phyloP scores from a whole-genome alignment of 2,329 filamentous ascomycete genomes.

The Apiospora marii region DNA sequence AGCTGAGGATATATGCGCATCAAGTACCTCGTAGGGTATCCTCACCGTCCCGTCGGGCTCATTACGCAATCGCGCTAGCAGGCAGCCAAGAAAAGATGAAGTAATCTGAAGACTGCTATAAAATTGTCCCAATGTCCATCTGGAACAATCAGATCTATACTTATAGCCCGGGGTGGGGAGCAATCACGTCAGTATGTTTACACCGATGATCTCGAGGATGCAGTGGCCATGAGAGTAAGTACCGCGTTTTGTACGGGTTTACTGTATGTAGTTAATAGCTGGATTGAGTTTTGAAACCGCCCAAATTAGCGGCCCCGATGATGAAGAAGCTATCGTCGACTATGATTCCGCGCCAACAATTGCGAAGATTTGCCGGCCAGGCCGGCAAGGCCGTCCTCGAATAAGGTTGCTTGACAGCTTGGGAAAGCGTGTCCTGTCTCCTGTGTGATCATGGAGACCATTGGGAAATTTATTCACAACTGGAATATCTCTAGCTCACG shows the following conservation, averaged over 20 bases:
- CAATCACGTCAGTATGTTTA: neutral
- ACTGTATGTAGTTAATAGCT: slow-evolving; percentile 8
- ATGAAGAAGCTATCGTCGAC: slow-evolving; percentile 1
- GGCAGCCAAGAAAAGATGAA: neutral
- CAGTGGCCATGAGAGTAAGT: neutral
- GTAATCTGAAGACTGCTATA: neutral
- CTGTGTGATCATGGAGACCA: neutral
- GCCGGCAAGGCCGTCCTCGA: too few species aligned
- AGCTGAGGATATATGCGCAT: slow-evolving; percentile 13
- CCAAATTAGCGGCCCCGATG: slow-evolving; percentile 2
- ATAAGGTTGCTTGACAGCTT: neutral
- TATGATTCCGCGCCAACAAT: neutral
- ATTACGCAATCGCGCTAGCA: slow-evolving; percentile 1
- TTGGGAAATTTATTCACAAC: slow-evolving; percentile 7
- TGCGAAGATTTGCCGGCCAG: neutral
- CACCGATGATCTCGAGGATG: neutral
- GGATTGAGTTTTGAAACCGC: slow-evolving; percentile 9
- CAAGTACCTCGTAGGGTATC: neutral
- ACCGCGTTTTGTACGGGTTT: neutral
- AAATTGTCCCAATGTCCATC: neutral
- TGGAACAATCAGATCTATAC: neutral
- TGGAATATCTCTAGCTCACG: neutral
- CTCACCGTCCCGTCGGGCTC: neutral
- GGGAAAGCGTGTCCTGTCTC: slow-evolving; percentile 5
- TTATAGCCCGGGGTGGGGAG: neutral